Evolutionary conservation across 129 eudicot genomes (phyloP).

Genomic region (Dittrichia graveolens): DNA sequence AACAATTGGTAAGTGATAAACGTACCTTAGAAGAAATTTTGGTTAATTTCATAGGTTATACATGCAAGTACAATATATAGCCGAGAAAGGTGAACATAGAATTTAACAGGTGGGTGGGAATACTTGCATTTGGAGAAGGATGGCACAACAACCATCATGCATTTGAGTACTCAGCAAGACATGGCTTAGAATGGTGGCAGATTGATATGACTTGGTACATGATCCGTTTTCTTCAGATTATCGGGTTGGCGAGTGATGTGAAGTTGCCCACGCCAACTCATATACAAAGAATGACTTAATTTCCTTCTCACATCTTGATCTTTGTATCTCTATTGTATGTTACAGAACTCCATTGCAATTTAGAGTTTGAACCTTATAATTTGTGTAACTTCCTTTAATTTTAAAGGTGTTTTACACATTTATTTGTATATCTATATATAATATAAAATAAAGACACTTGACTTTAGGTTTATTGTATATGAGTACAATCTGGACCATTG

Average conservation of each 20-base stretch:
- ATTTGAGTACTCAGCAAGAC: slow-evolving; percentile 78
- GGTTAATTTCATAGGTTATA: not conserved
- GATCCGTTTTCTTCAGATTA: slow-evolving; percentile 55
- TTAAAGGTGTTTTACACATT: too few species aligned
- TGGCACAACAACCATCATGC: slow-evolving; percentile 96
- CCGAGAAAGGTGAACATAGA: not conserved
- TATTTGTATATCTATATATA: too few species aligned
- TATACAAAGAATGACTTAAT: slow-evolving; percentile 50
- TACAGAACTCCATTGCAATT: too few species aligned
- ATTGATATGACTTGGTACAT: slow-evolving; percentile 85
- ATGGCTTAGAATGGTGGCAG: slow-evolving; percentile 92
- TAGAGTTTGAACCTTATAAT: too few species aligned
- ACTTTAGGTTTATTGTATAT: too few species aligned
- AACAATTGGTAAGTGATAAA: slow-evolving; percentile 62
- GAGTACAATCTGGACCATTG: too few species aligned
- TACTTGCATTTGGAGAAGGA: slow-evolving; percentile 83
- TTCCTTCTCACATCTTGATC: slow-evolving; percentile 21
- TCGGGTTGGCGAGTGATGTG: slow-evolving; percentile 73
- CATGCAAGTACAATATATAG: not conserved
- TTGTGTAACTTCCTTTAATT: too few species aligned
- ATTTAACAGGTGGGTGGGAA: slow-evolving; percentile 65
- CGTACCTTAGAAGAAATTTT: not conserved
- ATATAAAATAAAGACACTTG: too few species aligned
- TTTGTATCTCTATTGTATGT: not conserved
- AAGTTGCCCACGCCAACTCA: slow-evolving; percentile 56